Conservation (phyloP, 805 yeast species). For the Yamadazyma tumulicola region DNA sequence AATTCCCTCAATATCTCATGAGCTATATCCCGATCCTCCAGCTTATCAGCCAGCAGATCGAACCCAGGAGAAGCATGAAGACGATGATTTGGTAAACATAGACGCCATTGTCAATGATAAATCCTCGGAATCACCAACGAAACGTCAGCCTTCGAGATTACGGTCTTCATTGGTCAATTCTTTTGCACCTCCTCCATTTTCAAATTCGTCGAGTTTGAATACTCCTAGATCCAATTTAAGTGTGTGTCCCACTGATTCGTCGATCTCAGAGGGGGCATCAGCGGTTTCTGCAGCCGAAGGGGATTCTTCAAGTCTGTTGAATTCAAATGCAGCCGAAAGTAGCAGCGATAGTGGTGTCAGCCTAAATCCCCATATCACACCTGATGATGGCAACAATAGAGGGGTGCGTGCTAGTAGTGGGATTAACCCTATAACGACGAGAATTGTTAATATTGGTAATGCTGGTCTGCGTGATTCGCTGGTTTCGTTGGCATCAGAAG, state of each 20-base stretch:
- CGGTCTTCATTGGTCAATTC: conserved; percentile 29
- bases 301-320: conserved; percentile 3
- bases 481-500: conserved; percentile 5
- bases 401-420: not conserved
- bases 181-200: conserved; percentile 23
- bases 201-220: conserved; percentile 2
- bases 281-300: not conserved
- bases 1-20: conserved; percentile 21
- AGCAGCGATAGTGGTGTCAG: conserved; percentile 1
- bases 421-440: too few species aligned
- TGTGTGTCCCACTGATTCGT: conserved; percentile 2
- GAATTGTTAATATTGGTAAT: too few species aligned
- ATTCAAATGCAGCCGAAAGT: conserved; percentile 2
- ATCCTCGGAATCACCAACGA: conserved; percentile 1
- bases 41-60: conserved; percentile 10
- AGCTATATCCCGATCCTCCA: conserved; percentile 9
- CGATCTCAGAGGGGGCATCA: not conserved
- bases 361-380: not conserved
- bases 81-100: conserved; percentile 26
- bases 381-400: not conserved
- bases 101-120: not conserved
- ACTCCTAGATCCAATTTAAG: not conserved
- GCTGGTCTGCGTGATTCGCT: not conserved
- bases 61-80: conserved; percentile 8
- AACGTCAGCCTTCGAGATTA: conserved; percentile 18